Evolutionary conservation across 2,329 filamentous ascomycete species (phyloP), one percentile per base, ranked within the genome.

Genomic region (Ceratocystiopsis brevicomis): DNA sequence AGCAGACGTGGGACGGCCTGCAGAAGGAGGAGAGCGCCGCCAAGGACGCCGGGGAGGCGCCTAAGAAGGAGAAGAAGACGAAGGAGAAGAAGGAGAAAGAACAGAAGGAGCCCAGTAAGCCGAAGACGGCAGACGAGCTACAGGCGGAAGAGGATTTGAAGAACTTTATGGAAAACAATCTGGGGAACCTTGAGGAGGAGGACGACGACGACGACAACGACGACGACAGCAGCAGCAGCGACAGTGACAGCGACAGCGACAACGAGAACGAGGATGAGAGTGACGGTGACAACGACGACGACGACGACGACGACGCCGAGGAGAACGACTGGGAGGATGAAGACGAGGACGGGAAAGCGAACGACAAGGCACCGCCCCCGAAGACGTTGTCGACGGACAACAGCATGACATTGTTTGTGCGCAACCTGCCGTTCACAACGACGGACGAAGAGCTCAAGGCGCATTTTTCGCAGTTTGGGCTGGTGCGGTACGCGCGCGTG

Each of bases 401-500:
- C 53, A 75, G 74, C 2, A 75, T 75, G 34, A 95, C 87, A 0
- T 61, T 96, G 14, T 98, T 98, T 62, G 72, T 98, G 53, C 84
- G 90, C 51, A 98, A 98, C 56, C 66, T 98, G 13, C 88, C 92
- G 1, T 98, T 93, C 59, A 86, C 81, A 2, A 78, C 77, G 38
- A 81, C 81, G 16, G 87, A 98, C 53, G 79, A 86, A 42, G 70
- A 76, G 40, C 72, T 98, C 38, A 81, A 87, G 56, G 69, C 78
- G 41, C 88, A 95, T 57, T 98, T 98, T 55, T 66, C 67, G n/a
- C 69, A 79, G 53, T 96, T 98, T 54, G 92, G 90, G 21, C 71
- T 71, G n/a, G 67, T 95, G 36, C 75, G 87, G 35, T 98, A 96
- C 57, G 90, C 88, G 6, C 74, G 92, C 50, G 78, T 95, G 11